These are phyloP conservation scores for Sporodiniella umbellata DNA, from an alignment of 371 early-diverging fungal genomes.

Conservation along the genomic window DNA sequence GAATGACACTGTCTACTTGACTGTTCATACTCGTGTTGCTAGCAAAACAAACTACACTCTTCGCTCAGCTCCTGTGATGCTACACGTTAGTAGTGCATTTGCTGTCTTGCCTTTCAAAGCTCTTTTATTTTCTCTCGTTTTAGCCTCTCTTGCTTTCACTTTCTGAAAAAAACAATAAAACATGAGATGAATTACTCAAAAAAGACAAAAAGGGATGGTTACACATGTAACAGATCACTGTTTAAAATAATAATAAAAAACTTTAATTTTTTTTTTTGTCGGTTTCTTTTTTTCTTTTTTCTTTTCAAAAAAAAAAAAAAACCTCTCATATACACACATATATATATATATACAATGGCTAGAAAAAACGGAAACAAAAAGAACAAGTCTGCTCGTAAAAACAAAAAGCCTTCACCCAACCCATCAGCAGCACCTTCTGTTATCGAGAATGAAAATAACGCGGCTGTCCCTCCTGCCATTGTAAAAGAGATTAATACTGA, in stretches of 20 bases:
- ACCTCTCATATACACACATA: no score
- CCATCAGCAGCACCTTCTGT: neutral
- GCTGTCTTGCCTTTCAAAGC: neutral
- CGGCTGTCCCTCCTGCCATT: neutral
- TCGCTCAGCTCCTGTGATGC: constrained; percentile 14
- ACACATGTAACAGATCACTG: neutral
- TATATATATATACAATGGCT: constrained; percentile 13
- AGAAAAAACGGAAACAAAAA: constrained; percentile 19
- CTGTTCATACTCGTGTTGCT: constrained; percentile 7
- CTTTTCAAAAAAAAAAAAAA: no score
- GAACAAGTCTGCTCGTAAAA: constrained; percentile 6
- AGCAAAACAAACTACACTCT: neutral
- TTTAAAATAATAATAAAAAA: neutral
- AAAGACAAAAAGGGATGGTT: neutral
- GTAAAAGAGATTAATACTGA: constrained; percentile 1
- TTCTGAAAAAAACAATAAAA: constrained; percentile 4
- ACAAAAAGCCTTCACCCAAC: constrained; percentile 13
- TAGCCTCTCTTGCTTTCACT: constrained; percentile 5
- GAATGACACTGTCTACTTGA: constrained; percentile 26
- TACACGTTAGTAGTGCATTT: constrained; percentile 17
- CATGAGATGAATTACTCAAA: constrained; percentile 5
- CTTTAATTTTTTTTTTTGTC: constrained; percentile 2
- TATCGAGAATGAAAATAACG: constrained; percentile 2
- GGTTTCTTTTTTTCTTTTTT: constrained; percentile 1
- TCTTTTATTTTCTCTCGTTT: neutral